Evolutionary conservation across 306 rosid genomes (phyloP), one percentile per base, ranked within the genome.

Genomic region (Prunus salicina): DNA sequence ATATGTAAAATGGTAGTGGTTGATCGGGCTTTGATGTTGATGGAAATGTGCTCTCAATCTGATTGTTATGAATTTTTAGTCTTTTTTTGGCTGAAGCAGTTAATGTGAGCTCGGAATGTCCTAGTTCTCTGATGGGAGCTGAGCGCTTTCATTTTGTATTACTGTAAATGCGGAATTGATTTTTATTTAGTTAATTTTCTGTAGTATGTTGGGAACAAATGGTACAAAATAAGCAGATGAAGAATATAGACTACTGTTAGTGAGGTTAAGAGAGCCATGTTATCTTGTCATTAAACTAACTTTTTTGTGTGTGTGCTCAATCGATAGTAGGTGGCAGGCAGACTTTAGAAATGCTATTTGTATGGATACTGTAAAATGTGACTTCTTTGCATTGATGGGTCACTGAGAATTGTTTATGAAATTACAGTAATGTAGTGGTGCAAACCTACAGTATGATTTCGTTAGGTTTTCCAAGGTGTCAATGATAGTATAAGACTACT

Each of bases 71-170:
- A 50, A 27, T 34, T 74, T 65, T 11, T 52, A 56, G 72, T 52
- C 60, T 66, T 6, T 47, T 57, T 79, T 78, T 66, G 64, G 22
- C 45, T 56, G 45, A 58, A 81, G 82, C 75, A 69, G 60, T 73
- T 69, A 11, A 62, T 19, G 18, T 55, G 51, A 71, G 79, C 76
- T 75, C 8, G 32, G 34, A 55, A 15, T 11, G 18, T 19, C 10
- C 1, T 41, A 22, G 25, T 24, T 52, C 28, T 45, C 5, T 32
- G 55, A 55, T 80, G 51, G 38, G 68, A 56, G 15, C 52, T 38
- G 16, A 10, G 50, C 43, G 10, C 56, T 47, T 62, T 41, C 55
- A 25, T 25, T n/a, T 10, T 24, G 14, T 22, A 24, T 12, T 55
- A 27, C 24, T 60, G 30, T 19, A 19, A 58, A 19, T 61, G 65